phyloP scores from a whole-genome alignment of 192 early-diverging fungal species.

The Entophlyctis helioformis region DNA sequence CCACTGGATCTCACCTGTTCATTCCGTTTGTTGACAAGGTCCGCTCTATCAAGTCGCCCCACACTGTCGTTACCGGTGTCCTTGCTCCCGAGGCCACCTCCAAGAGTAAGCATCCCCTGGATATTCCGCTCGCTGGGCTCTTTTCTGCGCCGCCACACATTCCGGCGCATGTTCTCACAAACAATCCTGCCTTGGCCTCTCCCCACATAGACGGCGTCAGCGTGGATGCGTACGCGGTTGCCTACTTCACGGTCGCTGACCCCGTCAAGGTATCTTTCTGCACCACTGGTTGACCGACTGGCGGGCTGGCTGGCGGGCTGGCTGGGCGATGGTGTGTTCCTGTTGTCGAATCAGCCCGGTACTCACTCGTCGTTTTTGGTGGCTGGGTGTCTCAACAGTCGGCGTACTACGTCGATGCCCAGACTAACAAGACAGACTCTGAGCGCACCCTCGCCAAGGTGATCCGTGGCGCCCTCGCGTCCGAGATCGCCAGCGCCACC shows the following conservation, averaged over 20 bases:
- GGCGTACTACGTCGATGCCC: conserved; percentile 32
- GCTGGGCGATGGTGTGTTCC: neutral
- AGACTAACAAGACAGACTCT: conserved; percentile 36
- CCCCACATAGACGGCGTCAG: conserved; percentile 20
- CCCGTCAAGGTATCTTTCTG: conserved; percentile 15
- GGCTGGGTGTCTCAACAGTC: conserved; percentile 14
- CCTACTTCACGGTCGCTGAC: conserved; percentile 34
- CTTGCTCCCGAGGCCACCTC: conserved; percentile 19
- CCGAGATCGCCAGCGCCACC: conserved; percentile 20
- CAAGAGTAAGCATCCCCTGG: conserved; percentile 11
- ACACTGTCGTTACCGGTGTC: conserved; percentile 29
- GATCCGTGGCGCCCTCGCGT: conserved; percentile 20
- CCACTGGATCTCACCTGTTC: no score
- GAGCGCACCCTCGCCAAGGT: conserved; percentile 39
- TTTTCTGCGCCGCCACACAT: no score
- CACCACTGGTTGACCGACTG: neutral
- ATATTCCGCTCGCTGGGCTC: no score
- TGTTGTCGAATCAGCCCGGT: no score
- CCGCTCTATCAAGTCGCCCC: conserved; percentile 28
- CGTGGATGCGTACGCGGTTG: conserved; percentile 37
- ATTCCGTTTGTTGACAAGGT: conserved; percentile 29
- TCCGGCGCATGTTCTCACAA: no score
- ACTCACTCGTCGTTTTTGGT: conserved; percentile 1
- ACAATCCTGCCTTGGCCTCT: neutral
- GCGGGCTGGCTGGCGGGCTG: neutral